phyloP scores from a whole-genome alignment of 2,329 filamentous ascomycete genomes.

The Leptographium radiaticola region DNA sequence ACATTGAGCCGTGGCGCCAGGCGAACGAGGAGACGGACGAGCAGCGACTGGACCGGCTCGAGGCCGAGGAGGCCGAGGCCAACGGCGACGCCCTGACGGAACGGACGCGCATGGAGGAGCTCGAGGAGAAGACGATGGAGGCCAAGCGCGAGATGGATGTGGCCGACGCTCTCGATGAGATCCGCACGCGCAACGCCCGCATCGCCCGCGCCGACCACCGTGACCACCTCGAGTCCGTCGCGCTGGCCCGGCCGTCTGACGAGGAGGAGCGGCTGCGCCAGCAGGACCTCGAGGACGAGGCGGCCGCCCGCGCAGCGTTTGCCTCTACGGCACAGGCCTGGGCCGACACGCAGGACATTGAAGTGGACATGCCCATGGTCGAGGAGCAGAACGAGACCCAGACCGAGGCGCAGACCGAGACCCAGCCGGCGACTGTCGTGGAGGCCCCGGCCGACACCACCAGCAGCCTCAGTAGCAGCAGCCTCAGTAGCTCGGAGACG shows the following conservation, averaged over 20 bases:
- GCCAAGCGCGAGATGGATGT: constrained; percentile 93
- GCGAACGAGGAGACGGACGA: constrained; percentile 68
- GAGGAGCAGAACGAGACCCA: not conserved
- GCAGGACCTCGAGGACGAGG: constrained; percentile 71
- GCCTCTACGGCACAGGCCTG: constrained; percentile 37
- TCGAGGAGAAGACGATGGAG: constrained; percentile 88
- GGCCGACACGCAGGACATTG: constrained; percentile 37
- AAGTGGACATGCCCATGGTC: constrained; percentile 17
- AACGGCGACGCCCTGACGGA: constrained; percentile 36
- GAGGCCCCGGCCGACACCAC: no score
- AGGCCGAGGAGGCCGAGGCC: constrained; percentile 56
- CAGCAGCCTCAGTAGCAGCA: not conserved
- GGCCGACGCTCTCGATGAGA: constrained; percentile 90
- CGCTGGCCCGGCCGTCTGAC: constrained; percentile 37
- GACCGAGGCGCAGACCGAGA: not conserved
- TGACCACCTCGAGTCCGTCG: constrained; percentile 43
- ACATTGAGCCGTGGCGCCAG: constrained; percentile 81
- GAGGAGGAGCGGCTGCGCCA: constrained; percentile 51
- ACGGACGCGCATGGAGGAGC: constrained; percentile 83
- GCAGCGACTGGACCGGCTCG: constrained; percentile 70
- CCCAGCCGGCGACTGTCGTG: no score
- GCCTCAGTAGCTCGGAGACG: constrained; percentile 10
- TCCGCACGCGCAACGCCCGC: constrained; percentile 78
- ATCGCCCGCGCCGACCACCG: constrained; percentile 65
- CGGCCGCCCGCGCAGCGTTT: constrained; percentile 70